phyloP scores from a whole-genome alignment of 352 stramenopile species.

The Globisporangium lucens region DNA sequence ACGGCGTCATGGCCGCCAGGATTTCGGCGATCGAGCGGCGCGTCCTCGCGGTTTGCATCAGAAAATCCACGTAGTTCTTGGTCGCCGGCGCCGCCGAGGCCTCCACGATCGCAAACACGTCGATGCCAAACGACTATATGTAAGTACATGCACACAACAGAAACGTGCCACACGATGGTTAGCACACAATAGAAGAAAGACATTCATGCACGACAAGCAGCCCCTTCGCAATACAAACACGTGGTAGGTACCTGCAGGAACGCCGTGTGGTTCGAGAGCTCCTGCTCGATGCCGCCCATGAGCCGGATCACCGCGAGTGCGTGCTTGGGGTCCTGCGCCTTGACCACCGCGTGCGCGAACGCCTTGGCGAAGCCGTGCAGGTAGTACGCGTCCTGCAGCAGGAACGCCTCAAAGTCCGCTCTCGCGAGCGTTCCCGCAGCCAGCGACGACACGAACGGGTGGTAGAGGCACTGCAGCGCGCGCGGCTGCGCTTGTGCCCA shows the following conservation, averaged over 20 bases:
- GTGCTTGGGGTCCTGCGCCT: constrained; percentile 30
- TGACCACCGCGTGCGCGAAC: constrained; percentile 45
- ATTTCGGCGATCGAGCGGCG: constrained; percentile 33
- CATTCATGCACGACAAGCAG: background rate
- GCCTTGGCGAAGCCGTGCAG: constrained; percentile 48
- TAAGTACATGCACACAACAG: no score
- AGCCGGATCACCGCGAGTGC: constrained; percentile 36
- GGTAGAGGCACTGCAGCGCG: constrained; percentile 41
- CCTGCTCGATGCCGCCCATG: constrained; percentile 43
- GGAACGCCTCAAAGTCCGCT: constrained; percentile 39
- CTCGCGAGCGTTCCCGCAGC: constrained; percentile 28
- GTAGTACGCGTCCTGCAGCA: constrained; percentile 60
- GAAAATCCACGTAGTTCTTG: constrained; percentile 44
- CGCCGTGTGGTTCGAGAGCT: constrained; percentile 40
- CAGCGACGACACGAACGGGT: constrained; percentile 47
- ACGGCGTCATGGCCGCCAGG: constrained; percentile 53
- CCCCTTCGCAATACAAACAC: no score
- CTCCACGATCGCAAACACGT: constrained; percentile 29
- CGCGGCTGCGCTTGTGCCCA: constrained; percentile 31
- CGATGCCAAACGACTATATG: constrained; percentile 37
- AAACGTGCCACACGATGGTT: no score
- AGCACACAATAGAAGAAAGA: background rate
- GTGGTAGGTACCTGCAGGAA: constrained; percentile 34
- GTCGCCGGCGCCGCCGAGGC: constrained; percentile 30
- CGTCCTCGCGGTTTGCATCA: constrained; percentile 38